Base-by-base conservation (phyloP, 345 rosid species). In the Pistacia integerrima region DNA sequence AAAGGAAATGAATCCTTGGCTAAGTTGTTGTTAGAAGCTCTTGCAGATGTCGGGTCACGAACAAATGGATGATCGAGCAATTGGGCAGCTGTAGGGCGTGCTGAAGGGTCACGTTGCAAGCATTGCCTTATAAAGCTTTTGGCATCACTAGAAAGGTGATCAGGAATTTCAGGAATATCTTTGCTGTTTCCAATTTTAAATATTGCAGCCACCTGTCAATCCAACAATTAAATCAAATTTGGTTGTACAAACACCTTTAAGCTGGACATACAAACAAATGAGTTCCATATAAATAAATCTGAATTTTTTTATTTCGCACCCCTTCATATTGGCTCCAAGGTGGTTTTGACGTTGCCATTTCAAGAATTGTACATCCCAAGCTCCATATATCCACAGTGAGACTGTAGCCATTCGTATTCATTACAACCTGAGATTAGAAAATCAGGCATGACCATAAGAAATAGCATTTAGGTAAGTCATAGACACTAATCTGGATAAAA, bases 291-390 rank as follows among this genome's bases (percentile, higher is more conserved):
- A 54, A 36, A 74, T 70, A 61, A 54, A 30, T 69, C 38, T 72
- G 46, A 64, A 74, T 35, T 22, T 62, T 30, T 66, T 33, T 46
- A 75, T 65, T 74, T 56, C 87, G 66, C 80, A 95, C 99, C 99
- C 99, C 98, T 91, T 96, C 99, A 80, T 84, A 92, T 77, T 87
- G 93, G 74, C 87, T 90, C 99, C 99, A 96, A 9, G 99, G 98
- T 22, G 97, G 99, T 78, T 90, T 96, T 67, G 97, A 85, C 30
- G 97, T 90, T 46, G 99, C 97, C 99, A 96, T 96, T 89, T 96
- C 98, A 74, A 96, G 93, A 82, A 96, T 87, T 64, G 99, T 96
- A 83, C 99, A 96, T 61, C 98, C 99, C 85, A 96, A 86, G 85
- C 99, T 92, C 99, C 99, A 96, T 46, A 96, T 86, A 85, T 96